These are phyloP conservation scores for Zizania latifolia DNA, from an alignment of 176 grass and related monocot genomes.

Conservation along the genomic window DNA sequence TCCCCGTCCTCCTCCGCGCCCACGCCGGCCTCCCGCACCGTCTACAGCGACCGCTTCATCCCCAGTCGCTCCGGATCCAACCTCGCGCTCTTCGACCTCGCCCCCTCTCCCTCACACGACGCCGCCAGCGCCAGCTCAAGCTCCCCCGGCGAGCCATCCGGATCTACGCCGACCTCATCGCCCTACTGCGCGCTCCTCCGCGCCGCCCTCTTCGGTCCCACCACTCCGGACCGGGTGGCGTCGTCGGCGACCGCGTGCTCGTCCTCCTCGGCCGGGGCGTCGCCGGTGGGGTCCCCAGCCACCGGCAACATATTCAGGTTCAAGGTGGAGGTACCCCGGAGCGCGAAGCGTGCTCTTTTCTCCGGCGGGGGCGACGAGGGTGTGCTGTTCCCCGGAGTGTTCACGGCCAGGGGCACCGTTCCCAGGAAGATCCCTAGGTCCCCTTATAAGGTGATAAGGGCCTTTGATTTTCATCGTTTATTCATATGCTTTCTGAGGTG, in stretches of 20 bases:
- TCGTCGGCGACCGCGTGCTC: constrained; percentile 66
- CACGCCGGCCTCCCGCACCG: constrained; percentile 47
- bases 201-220: constrained; percentile 66
- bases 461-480: background rate
- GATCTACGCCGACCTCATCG: constrained; percentile 37
- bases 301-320: constrained; percentile 85
- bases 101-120: constrained; percentile 10
- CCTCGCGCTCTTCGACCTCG: constrained; percentile 68
- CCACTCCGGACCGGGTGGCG: constrained; percentile 43
- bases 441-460: constrained; percentile 61
- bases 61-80: constrained; percentile 84
- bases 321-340: constrained; percentile 75
- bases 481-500: background rate
- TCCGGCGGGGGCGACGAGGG: constrained; percentile 43
- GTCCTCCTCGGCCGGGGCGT: constrained; percentile 36
- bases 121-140: background rate
- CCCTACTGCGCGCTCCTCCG: constrained; percentile 80
- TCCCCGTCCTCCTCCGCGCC: constrained; percentile 16
- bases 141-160: constrained; percentile 17
- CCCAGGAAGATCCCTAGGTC: constrained; percentile 82
- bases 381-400: constrained; percentile 46
- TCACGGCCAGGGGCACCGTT: constrained; percentile 28
- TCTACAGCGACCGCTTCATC: constrained; percentile 87
- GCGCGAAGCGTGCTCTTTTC: constrained; percentile 57
- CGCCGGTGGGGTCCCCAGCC: constrained; percentile 31